These are phyloP conservation scores for Scheffersomyces lignicola DNA, from an alignment of 1,139 yeast species.

Conservation along the genomic window DNA sequence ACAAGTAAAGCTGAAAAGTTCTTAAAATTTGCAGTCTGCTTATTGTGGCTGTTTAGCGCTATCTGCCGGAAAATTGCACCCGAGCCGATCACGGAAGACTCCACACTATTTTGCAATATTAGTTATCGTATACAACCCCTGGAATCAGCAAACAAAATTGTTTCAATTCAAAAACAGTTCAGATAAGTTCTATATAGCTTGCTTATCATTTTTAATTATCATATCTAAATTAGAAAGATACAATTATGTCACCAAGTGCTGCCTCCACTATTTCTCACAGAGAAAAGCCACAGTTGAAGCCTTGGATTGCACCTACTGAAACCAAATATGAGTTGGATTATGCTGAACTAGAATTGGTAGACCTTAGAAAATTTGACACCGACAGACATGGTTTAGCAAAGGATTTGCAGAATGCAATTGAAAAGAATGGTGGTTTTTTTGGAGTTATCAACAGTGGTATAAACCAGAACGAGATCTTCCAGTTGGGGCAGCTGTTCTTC, in stretches of 20 bases:
- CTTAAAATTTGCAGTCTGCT: no score
- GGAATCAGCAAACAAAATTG: no score
- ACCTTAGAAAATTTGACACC: slow-evolving; percentile 25
- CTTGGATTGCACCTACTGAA: slow-evolving; percentile 26
- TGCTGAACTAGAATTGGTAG: slow-evolving; percentile 31
- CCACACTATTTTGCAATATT: no score
- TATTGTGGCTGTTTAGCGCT: no score
- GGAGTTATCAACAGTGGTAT: slow-evolving; percentile 28
- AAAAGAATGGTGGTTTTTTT: slow-evolving; percentile 31
- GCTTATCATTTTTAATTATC: no score
- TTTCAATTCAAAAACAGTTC: no score
- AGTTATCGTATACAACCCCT: no score
- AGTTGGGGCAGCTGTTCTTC: slow-evolving; percentile 30
- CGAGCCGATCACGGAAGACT: no score
- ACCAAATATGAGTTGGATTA: slow-evolving; percentile 29
- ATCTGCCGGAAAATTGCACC: no score
- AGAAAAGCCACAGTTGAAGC: slow-evolving; percentile 5
- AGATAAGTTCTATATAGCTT: no score
- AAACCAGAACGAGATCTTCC: slow-evolving; percentile 23
- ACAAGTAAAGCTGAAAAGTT: no score
- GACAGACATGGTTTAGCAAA: slow-evolving; percentile 27
- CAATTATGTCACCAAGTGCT: background rate
- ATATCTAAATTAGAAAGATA: no score
- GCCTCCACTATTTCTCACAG: background rate
- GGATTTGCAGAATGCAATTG: slow-evolving; percentile 25